Evolutionary conservation across 177 flowering plant species (phyloP), one percentile per base, ranked within the genome.

Genomic region (Tripterygium wilfordii): DNA sequence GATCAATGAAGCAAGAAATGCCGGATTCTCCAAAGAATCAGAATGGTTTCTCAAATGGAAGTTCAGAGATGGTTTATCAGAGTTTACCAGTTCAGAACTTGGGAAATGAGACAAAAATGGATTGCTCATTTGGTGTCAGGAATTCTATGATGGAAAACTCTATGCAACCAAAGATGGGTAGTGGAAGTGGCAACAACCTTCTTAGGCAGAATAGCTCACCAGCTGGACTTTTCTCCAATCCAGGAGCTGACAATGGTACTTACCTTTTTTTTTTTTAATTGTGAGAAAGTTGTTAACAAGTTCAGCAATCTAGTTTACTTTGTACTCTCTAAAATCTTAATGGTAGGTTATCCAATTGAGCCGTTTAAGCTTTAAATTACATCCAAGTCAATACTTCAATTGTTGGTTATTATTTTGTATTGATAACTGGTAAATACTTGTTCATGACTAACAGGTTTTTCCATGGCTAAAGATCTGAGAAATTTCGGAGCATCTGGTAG

Each of bases 181-280:
- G 22, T 16, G 62, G 72, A 5, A n/a, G n/a, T n/a, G n/a, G n/a
- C n/a, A n/a, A n/a, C n/a, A 58, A 46, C 40, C 70, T 76, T 20
- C 15, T 49, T 32, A 61, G 78, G 57, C 85, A 74, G 38, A 70
- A 51, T 40, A 74, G 76, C 68, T 76, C 81, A 2, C 81, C 79
- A 28, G 70, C 81, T 45, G 79, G 72, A 14, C 58, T 69, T 46
- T 66, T 73, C 60, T 42, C 67, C 12, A 54, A 62, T 18, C 57
- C 55, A 24, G 41, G 59, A 42, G 35, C 50, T 48, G 78, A 62
- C 36, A 67, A 63, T 65, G 85, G 84, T 75, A 70, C 16, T 35
- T 8, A 46, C 44, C 17, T 48, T 64, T 16, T 16, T 51, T 28
- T 51, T 25, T 35, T 28, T 24, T n/a, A 20, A 15, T 20, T 44